Evolutionary conservation across 148 eudicot genomes (phyloP), one percentile per base, ranked within the genome.

Genomic region (Rhododendron kiyosumense): DNA sequence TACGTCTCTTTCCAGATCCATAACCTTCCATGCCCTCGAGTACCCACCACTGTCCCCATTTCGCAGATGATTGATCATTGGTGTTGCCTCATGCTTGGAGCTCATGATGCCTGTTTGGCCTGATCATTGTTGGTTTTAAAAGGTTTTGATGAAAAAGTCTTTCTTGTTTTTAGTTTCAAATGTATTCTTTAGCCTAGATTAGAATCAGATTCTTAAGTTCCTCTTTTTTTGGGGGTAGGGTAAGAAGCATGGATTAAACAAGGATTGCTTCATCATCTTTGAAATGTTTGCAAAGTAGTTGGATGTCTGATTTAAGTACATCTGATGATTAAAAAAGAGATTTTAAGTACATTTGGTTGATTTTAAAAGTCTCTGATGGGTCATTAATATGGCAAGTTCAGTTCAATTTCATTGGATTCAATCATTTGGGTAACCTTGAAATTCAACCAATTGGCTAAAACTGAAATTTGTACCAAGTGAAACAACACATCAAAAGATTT

Each of bases 41-140:
- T 84, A 20, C 79, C 79, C 79, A 48, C 85, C 61, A 69, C 6
- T 13, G 46, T 83, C 85, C 51, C 59, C 61, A 32, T 17, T 26
- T 49, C 67, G 52, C 57, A 51, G 36, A 24, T 71, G 79, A 43
- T 74, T 71, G 79, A 41, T 74, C 11, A 18, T 26, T 26, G 43
- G 49, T 48, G n/a, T 4, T 38, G 59, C 36, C 52, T 52, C 74
- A 34, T 76, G 86, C 73, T 76, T 54, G 71, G n/a, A 76, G 24
- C 67, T 15, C 71, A 84, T 75, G 15, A 84, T 54, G 81, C 71
- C 45, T 76, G 86, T 54, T 84, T 38, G 26, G 57, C 76, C 26
- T 78, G 46, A 41, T 41, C 45, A 73, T 2, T 76, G 17, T 34
- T n/a, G 28, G 7, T 32, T 13, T 71, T 32, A 30, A 71, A 41